phyloP scores from a whole-genome alignment of 345 rosid genomes.

The Zanthoxylum bungeanum region DNA sequence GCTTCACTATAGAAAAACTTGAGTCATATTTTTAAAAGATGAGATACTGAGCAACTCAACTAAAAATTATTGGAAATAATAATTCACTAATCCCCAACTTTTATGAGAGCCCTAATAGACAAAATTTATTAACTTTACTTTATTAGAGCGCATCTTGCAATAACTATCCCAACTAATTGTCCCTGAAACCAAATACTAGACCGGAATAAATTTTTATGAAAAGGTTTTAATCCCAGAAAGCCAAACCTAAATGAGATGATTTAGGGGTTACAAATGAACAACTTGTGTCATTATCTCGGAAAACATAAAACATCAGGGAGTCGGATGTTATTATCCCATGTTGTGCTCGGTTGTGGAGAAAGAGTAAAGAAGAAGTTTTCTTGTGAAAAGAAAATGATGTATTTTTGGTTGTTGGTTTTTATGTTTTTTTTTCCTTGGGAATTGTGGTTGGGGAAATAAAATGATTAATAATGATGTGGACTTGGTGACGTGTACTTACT shows the following conservation, averaged over 20 bases:
- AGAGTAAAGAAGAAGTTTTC: not conserved
- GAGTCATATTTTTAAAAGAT: too few species aligned
- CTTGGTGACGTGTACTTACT: constrained; percentile 10
- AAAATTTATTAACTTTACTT: too few species aligned
- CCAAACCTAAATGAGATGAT: too few species aligned
- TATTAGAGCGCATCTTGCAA: too few species aligned
- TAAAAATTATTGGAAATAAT: too few species aligned
- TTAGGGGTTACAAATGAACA: not conserved
- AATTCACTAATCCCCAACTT: too few species aligned
- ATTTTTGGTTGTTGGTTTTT: not conserved
- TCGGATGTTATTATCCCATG: not conserved
- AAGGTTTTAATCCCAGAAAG: too few species aligned
- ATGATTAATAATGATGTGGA: constrained; percentile 15
- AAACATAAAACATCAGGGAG: not conserved
- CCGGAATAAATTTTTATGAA: not conserved
- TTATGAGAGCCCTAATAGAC: too few species aligned
- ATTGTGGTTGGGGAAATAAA: not conserved
- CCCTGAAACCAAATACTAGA: too few species aligned
- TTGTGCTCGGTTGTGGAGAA: not conserved
- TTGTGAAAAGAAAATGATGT: constrained; percentile 2
- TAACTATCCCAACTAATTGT: too few species aligned
- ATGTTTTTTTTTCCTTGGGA: constrained; percentile 9
- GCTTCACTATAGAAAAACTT: too few species aligned
- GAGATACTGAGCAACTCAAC: too few species aligned
- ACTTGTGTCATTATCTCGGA: not conserved